Base-by-base conservation (phyloP, 208 protist genomes). In the Acanthamoeba healyi region DNA sequence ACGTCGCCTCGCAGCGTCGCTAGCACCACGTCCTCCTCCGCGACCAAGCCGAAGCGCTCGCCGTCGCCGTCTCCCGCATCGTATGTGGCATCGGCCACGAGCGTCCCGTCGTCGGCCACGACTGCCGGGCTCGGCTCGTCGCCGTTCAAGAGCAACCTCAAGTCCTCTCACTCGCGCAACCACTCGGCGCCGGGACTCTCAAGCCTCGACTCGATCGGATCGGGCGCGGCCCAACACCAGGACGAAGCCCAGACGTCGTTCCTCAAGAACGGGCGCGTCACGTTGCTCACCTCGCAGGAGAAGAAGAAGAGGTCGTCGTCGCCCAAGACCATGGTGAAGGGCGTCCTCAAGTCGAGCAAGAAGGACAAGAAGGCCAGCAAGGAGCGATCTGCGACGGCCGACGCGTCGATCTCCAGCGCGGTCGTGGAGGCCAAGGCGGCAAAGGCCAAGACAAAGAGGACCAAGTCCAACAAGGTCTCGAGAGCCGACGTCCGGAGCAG, bases 221-320 rank as follows among this genome's bases (percentile, higher is more conserved):
- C 74, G n/a, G 44, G 40, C 4, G 51, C 12, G 12, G 51, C 51
- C 26, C 26, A 29, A 1, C 26, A 65, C 5, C 58, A 65, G 58
- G 58, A 65, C 44, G 74, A 84, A 22, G 74, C 36, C 1, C 65
- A 77, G 65, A 34, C 58, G 26, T 84, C 74, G 29, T 84, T 84
- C 44, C 42, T 84, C 42, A 84, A 84, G 74, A 84, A 84, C 40
- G 74, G 74, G 7, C 74, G 74, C 22, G 32, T 84, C 42, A 84
- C 74, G 5, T 10, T 56, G 74, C 74, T 84, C 38, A 44, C 67
- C 38, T 38, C 67, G 67, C 67, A 46, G 34, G 67, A 79, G n/a
- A 38, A 36, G 46, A 79, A 79, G 67, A 24, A n/a, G 29, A 44
- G n/a, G n/a, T n/a, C n/a, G n/a, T n/a, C 36, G 42, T 58, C 54